A percentile compares a stretch with the other conserved stretches of the same genome.
These are phyloP conservation scores for Aquilaria malaccensis DNA, from an alignment of 345 rosid species.

Conservation along the genomic window DNA sequence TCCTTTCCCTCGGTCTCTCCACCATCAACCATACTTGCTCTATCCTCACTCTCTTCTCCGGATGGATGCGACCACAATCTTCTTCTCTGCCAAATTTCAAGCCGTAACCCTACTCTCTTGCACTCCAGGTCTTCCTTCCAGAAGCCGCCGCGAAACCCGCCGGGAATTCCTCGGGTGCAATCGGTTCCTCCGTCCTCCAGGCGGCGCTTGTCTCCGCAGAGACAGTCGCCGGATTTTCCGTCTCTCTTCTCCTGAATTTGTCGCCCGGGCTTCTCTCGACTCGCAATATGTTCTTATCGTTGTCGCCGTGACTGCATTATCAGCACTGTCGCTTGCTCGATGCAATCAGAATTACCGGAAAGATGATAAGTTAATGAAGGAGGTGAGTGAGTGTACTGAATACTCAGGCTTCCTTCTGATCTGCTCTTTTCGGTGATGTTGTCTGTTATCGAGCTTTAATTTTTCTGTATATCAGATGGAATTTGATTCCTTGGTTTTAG, in stretches of 20 bases:
- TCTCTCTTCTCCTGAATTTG: constrained; percentile 28
- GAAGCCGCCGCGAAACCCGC: constrained; percentile 27
- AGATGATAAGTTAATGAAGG: constrained; percentile 16
- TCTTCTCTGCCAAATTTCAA: constrained; percentile 35
- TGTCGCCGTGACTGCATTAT: constrained; percentile 52
- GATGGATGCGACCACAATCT: constrained; percentile 44
- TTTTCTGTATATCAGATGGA: too few relatives aligned
- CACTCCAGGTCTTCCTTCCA: constrained; percentile 26
- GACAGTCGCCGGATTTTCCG: constrained; percentile 17
- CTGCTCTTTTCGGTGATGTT: too few relatives aligned
- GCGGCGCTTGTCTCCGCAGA: constrained; percentile 21
- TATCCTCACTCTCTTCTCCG: constrained; percentile 17
- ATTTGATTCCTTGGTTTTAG: background rate
- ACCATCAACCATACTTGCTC: constrained; percentile 15
- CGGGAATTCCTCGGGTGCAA: constrained; percentile 49
- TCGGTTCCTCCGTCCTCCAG: constrained; percentile 44
- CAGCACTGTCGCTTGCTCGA: constrained; percentile 52
- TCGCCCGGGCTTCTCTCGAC: constrained; percentile 43
- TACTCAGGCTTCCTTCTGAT: background rate
- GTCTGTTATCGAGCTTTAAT: too few relatives aligned
- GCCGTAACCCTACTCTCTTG: constrained; percentile 26
- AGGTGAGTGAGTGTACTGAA: constrained; percentile 23
- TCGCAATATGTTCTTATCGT: constrained; percentile 37
- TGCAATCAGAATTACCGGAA: constrained; percentile 26
- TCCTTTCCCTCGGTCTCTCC: constrained; percentile 14